Percentiles rank a stretch among this genome's conserved stretches.
phyloP scores from a whole-genome alignment of 208 protist species.

The Porcisia hertigi region DNA sequence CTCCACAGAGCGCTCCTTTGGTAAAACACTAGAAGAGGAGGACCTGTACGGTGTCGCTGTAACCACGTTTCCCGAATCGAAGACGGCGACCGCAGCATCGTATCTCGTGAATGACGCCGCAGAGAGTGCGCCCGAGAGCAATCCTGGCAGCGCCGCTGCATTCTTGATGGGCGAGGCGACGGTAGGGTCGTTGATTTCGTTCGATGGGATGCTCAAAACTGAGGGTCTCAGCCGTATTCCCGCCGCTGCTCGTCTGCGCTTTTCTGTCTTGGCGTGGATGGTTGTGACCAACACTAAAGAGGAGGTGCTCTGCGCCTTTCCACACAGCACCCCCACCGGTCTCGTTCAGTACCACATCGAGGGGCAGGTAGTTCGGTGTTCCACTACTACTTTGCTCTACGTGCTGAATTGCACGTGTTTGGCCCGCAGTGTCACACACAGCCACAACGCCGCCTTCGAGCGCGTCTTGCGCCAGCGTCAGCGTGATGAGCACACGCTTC shows the following conservation, averaged over 20 bases:
- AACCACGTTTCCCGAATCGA: background rate
- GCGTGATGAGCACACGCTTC: constrained; percentile 22
- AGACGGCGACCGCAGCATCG: background rate
- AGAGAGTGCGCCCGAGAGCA: background rate
- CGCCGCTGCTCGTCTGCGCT: constrained; percentile 46
- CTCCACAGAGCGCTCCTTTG: constrained; percentile 83
- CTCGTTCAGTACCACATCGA: constrained; percentile 86
- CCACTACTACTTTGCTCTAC: constrained; percentile 56
- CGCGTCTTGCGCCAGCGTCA: constrained; percentile 38
- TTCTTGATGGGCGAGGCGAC: background rate
- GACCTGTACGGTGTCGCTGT: constrained; percentile 64
- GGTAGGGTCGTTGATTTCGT: constrained; percentile 40
- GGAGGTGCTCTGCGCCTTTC: constrained; percentile 79
- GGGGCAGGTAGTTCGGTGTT: constrained; percentile 69
- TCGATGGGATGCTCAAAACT: constrained; percentile 51
- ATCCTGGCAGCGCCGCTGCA: background rate
- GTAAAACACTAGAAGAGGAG: constrained; percentile 69
- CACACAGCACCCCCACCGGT: constrained; percentile 37
- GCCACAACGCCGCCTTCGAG: constrained; percentile 74
- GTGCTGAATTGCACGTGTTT: constrained; percentile 72
- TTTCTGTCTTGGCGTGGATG: constrained; percentile 69
- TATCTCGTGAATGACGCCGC: background rate
- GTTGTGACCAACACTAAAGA: constrained; percentile 34
- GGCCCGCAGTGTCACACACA: constrained; percentile 61
- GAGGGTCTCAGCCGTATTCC: constrained; percentile 44